phyloP scores from a whole-genome alignment of 345 rosid species.

The Lepidium aucheri region DNA sequence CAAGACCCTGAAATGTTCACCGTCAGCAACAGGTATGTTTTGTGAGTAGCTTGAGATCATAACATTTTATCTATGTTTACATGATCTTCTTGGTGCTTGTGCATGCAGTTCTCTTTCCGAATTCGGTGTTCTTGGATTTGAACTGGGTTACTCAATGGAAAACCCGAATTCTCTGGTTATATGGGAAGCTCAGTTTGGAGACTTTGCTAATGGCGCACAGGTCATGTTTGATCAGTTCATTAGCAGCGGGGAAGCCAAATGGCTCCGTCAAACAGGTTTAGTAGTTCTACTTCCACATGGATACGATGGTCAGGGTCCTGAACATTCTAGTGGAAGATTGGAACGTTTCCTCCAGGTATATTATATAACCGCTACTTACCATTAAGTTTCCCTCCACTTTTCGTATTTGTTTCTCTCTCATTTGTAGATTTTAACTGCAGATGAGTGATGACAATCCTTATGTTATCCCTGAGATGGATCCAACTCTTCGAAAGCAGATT shows the following conservation, averaged over 20 bases:
- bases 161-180: constrained; percentile 59
- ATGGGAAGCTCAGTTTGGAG: constrained; percentile 88
- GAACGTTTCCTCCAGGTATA: constrained; percentile 75
- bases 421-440: constrained; percentile 22
- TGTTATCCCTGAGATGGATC: constrained; percentile 76
- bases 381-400: not conserved
- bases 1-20: constrained; percentile 78
- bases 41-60: not conserved
- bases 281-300: constrained; percentile 77
- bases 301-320: constrained; percentile 86
- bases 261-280: constrained; percentile 74
- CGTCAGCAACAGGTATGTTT: constrained; percentile 64
- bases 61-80: not conserved
- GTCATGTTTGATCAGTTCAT: constrained; percentile 76
- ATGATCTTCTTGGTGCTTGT: not conserved
- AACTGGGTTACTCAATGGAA: constrained; percentile 79
- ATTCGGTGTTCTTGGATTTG: constrained; percentile 82
- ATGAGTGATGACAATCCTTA: constrained; percentile 80
- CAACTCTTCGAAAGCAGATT: constrained; percentile 64
- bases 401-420: not conserved
- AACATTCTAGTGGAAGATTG: constrained; percentile 70
- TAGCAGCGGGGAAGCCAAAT: constrained; percentile 79
- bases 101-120: constrained; percentile 68
- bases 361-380: not conserved
- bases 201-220: constrained; percentile 76